Percentiles rank a stretch among this genome's conserved stretches.
Conservation (phyloP, 805 yeast genomes). For the Lachancea mirantina region DNA sequence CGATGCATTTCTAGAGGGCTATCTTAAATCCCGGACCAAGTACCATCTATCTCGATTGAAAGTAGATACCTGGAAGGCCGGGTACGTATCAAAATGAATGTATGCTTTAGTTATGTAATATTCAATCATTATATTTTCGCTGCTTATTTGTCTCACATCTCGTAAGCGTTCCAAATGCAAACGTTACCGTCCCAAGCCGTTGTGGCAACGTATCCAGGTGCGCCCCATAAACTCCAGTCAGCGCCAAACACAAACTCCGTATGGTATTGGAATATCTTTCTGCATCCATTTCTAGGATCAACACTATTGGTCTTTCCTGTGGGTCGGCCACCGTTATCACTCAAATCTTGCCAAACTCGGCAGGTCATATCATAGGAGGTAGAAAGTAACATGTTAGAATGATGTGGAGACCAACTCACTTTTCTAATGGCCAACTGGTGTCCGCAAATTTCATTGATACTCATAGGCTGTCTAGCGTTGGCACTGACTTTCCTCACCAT, state of each 20-base stretch:
- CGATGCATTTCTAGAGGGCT: constrained; percentile 36
- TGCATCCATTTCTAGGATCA: constrained; percentile 44
- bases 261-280: constrained; percentile 58
- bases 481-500: constrained; percentile 43
- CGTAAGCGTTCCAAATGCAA: constrained; percentile 68
- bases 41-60: constrained; percentile 43
- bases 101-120: too few relatives aligned
- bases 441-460: constrained; percentile 76
- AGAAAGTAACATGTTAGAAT: constrained; percentile 58
- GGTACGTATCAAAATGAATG: constrained; percentile 4
- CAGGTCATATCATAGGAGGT: constrained; percentile 92
- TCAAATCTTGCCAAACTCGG: constrained; percentile 73
- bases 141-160: neutral
- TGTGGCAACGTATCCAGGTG: constrained; percentile 90
- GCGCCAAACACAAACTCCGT: constrained; percentile 87
- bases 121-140: too few relatives aligned
- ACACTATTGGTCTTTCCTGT: constrained; percentile 38
- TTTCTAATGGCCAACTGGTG: constrained; percentile 85
- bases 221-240: constrained; percentile 96
- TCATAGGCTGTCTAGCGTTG: constrained; percentile 41
- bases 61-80: constrained; percentile 36
- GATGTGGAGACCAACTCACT: constrained; percentile 87
- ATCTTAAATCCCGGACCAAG: constrained; percentile 34
- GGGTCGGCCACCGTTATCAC: constrained; percentile 49
- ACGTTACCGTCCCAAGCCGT: constrained; percentile 97